These are phyloP conservation scores for Neurospora hispaniola DNA, from an alignment of 495 filamentous ascomycete species.

Conservation along the genomic window DNA sequence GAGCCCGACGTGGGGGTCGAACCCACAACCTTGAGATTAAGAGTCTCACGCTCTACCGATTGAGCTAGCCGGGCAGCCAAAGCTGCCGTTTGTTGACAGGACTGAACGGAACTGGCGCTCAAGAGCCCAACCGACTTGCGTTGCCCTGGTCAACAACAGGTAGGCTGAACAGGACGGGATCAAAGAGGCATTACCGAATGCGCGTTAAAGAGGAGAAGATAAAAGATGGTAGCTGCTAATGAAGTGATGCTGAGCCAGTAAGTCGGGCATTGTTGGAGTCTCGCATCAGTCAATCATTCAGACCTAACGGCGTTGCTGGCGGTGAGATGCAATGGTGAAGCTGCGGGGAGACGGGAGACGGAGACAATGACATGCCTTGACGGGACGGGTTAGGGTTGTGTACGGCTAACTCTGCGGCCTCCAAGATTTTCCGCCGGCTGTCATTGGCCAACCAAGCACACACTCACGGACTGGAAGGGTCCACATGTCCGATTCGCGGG, in stretches of 20 bases:
- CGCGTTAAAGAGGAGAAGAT: background rate
- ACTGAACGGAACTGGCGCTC: background rate
- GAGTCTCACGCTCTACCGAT: conserved; percentile 68
- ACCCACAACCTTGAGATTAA: conserved; percentile 26
- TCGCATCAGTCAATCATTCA: background rate
- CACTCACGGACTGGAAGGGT: background rate
- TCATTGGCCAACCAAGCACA: background rate
- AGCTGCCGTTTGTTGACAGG: background rate
- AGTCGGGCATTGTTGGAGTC: background rate
- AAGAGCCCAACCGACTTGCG: background rate
- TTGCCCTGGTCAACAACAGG: background rate
- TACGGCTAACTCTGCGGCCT: background rate
- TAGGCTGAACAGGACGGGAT: background rate
- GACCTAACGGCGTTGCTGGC: background rate
- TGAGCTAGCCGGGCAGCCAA: conserved; percentile 44
- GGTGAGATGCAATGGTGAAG: background rate
- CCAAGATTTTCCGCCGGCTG: background rate
- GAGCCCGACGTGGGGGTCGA: too few relatives aligned
- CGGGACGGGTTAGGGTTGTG: background rate
- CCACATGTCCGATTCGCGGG: background rate
- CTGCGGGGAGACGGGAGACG: background rate
- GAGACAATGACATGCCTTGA: background rate
- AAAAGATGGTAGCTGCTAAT: background rate
- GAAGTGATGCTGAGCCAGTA: background rate
- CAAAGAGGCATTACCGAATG: background rate